Conservation (phyloP, 768 basidiomycete genomes). For the Tricholoma saponaceum region DNA sequence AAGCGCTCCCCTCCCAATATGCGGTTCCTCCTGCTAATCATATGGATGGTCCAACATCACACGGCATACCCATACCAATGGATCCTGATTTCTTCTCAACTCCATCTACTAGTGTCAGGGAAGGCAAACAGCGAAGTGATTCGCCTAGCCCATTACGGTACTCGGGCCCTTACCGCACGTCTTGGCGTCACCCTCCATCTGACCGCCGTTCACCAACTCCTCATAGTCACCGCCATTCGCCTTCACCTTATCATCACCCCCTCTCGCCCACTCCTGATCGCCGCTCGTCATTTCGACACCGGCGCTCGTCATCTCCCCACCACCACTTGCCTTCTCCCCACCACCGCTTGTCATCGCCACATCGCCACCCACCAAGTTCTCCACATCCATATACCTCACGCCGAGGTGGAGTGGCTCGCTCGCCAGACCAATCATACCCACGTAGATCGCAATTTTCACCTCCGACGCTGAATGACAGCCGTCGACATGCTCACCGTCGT, state of each 20-base stretch:
- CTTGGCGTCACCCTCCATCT: slow-evolving; percentile 1
- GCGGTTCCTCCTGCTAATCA: neutral
- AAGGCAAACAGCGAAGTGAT: neutral
- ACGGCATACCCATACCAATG: slow-evolving; percentile 13
- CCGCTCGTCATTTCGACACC: neutral
- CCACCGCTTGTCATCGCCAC: slow-evolving; percentile 1
- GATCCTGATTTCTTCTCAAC: slow-evolving; percentile 12
- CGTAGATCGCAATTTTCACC: neutral
- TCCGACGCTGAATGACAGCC: neutral
- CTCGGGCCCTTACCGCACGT: slow-evolving; percentile 1
- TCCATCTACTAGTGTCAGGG: neutral
- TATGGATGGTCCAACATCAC: neutral
- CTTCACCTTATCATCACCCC: neutral
- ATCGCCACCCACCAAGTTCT: neutral
- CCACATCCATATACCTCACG: neutral
- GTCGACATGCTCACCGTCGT: neutral
- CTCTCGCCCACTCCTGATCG: slow-evolving; percentile 2
- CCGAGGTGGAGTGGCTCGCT: neutral
- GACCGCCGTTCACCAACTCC: neutral
- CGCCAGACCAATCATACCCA: neutral
- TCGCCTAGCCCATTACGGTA: slow-evolving; percentile 4
- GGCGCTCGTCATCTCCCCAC: neutral
- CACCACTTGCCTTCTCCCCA: no score
- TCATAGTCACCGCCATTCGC: neutral
- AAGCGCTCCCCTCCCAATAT: neutral